A percentile compares a stretch with the other conserved stretches of the same genome.
Conservation (phyloP, 495 filamentous ascomycete genomes). For the Podospora pseudocomata region DNA sequence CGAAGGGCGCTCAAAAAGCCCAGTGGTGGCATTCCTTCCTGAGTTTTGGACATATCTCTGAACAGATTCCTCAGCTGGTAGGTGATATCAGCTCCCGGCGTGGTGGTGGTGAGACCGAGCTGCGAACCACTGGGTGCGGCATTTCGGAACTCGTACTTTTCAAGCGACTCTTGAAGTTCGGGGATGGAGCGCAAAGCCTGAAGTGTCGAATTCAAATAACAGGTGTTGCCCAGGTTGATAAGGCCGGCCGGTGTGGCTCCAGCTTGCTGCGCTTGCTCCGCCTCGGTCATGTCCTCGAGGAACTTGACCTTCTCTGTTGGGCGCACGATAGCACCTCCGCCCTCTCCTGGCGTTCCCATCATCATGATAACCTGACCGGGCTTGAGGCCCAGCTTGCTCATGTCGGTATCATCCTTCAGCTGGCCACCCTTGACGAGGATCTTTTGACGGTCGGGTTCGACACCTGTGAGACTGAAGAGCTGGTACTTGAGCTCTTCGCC, state of each 20-base stretch:
- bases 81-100: conserved; percentile 65
- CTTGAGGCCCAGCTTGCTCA: conserved; percentile 81
- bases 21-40: conserved; percentile 79
- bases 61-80: conserved; percentile 80
- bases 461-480: conserved; percentile 88
- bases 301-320: conserved; percentile 86
- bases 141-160: conserved; percentile 54
- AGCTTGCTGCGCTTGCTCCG: conserved; percentile 75
- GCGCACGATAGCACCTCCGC: conserved; percentile 56
- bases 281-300: conserved; percentile 96
- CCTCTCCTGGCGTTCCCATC: conserved; percentile 83
- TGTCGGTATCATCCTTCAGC: conserved; percentile 88
- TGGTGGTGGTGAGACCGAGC: background rate
- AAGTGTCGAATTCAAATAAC: conserved; percentile 95
- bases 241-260: conserved; percentile 87
- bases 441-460: conserved; percentile 95
- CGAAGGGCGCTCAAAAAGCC: conserved; percentile 82
- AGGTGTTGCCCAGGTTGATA: conserved; percentile 93
- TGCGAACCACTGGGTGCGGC: conserved; percentile 17
- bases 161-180: conserved; percentile 80
- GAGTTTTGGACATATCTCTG: conserved; percentile 89
- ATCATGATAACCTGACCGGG: conserved; percentile 88
- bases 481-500: conserved; percentile 95
- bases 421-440: conserved; percentile 89
- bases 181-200: conserved; percentile 86